Conservation (phyloP, 139 green algal genomes). For the Spirogloea muscicola region DNA sequence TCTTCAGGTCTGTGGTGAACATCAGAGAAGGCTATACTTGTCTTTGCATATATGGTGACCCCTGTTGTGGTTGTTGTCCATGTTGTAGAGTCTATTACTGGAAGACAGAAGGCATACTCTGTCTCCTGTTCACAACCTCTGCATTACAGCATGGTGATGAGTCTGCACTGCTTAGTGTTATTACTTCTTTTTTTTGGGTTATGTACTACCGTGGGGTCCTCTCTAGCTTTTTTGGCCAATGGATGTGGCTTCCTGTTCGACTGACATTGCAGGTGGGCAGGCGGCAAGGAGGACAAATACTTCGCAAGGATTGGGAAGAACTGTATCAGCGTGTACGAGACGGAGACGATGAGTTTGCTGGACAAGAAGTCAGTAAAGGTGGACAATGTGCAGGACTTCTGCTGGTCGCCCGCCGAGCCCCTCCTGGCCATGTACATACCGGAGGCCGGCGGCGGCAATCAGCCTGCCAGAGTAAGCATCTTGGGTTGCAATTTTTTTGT, state of each 20-base stretch:
- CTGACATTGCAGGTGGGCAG: conserved; percentile 76
- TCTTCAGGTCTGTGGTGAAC: conserved; percentile 67
- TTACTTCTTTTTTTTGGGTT: no score
- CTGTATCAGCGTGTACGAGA: conserved; percentile 78
- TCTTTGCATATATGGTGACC: no score
- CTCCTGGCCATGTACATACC: conserved; percentile 79
- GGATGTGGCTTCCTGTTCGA: no score
- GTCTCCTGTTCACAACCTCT: no score
- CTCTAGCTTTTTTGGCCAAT: no score
- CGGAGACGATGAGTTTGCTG: conserved; percentile 61
- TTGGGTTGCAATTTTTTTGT: conserved; percentile 44
- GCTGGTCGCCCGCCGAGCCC: conserved; percentile 82
- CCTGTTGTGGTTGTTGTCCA: no score
- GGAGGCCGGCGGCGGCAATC: conserved; percentile 75
- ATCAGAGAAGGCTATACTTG: no score
- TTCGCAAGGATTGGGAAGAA: conserved; percentile 80
- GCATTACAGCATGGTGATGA: no score
- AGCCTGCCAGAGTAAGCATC: conserved; percentile 48
- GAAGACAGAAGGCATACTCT: no score
- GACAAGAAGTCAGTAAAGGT: conserved; percentile 92
- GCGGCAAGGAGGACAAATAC: conserved; percentile 70
- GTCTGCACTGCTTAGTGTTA: no score
- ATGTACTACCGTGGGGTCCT: no score
- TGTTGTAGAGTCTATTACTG: no score
- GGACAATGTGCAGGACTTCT: conserved; percentile 84